Evolutionary conservation across 2,329 filamentous ascomycete species (phyloP), one percentile per base, ranked within the genome.

Genomic region (Dactylellina haptotyla): DNA sequence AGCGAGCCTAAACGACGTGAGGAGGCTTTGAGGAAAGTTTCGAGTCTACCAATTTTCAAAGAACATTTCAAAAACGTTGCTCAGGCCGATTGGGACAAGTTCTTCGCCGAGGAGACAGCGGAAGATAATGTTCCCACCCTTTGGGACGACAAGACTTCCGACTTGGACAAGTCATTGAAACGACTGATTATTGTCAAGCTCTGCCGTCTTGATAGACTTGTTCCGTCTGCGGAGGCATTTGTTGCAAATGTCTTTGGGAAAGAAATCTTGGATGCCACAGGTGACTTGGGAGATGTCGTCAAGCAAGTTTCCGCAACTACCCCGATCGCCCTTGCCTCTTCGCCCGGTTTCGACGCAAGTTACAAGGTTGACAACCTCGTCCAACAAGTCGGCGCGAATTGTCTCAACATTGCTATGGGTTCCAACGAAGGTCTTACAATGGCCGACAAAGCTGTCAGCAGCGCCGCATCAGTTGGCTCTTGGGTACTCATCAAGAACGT

Each of bases 401-500:
- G 95, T 83, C 93, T 93, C 70, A 97, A 97, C 81, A 97, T 99
- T 79, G 96, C 96, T 78, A 99, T 99, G 95, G 95, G 95, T 79
- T 98, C 95, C 48, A 96, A 96, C 79, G 95, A 99, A 84, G 92
- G 93, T 80, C 85, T 96, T 16, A 89, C 93, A 67, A 95, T 89
- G 75, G 95, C 95, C 16, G 95, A 99, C 84, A 97, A 97, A 82
- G 95, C 96, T 28, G 93, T 99, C 79, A 91, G 88, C 82, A 92
- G 93, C 78, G 95, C 95, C 8, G 94, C 95, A 3, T 92, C 96
- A 66, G 90, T 89, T 14, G 95, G 95, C 76, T 92, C 89, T 25
- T 99, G 95, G 95, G 96, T 99, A 8, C 86, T 99, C 74, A 89
- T 99, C 85, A 99, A 99, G 87, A 99, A 99, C 83, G 95, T 99